Evolutionary conservation across 169 alveolate genomes (phyloP), one percentile per base, ranked within the genome.

Genomic region (Babesia bovis): DNA sequence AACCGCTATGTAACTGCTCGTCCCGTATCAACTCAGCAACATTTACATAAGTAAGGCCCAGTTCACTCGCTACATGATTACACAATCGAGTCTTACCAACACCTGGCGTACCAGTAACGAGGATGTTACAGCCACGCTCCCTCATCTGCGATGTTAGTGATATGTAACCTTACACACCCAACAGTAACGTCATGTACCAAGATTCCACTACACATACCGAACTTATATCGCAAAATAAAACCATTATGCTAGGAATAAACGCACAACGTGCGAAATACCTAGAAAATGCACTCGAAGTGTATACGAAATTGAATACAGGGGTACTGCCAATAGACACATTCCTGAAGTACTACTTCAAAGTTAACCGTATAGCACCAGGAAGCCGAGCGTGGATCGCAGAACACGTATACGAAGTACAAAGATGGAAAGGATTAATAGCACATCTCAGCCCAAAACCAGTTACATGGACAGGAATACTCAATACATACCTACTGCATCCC

Each of bases 361-460:
- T 82, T 9, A 81, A 81, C 50, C 51, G 59, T 30, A 77, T 81
- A 1, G 57, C 88, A n/a, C 28, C 81, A 2, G 55, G 66, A 0
- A 70, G 70, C 66, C 65, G 89, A 21, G 83, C 84, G 6, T 89
- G 92, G 90, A 73, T 89, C 23, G 70, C 91, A 0, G 87, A 83
- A 17, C 91, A 89, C 32, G 59, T 86, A 32, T 75, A 79, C 60
- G 91, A 89, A 50, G 56, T 89, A 19, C 57, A 87, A 63, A 68
- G 92, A 38, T 89, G 94, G 94, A 78, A 86, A 44, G 90, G 85
- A 25, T 70, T 89, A 25, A 84, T 89, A 6, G 94, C 90, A 25
- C 82, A 85, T 38, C 40, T 83, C 42, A 83, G 93, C 23, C 83
- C 92, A 3, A 89, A 89, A 7, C 93, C 93, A 0, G 63, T 73